phyloP scores from a whole-genome alignment of 192 early-diverging fungal genomes.

The Coemansia sp. region DNA sequence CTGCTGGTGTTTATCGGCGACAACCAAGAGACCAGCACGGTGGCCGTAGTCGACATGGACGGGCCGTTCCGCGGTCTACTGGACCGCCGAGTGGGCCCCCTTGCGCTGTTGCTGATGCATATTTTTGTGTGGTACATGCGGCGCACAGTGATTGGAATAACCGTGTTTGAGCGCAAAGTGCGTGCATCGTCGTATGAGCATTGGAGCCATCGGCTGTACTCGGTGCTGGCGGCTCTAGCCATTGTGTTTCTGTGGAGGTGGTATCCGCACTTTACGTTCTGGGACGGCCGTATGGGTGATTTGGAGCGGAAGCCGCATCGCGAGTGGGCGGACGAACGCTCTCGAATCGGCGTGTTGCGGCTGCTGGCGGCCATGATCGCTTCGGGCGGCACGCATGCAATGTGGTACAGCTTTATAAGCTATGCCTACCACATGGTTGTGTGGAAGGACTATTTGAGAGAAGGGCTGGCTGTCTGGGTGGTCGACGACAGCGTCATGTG shows the following conservation, averaged over 20 bases:
- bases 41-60: conserved; percentile 3
- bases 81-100: conserved; percentile 33
- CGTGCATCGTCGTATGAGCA: conserved; percentile 25
- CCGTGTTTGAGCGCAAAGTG: conserved; percentile 48
- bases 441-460: conserved; percentile 51
- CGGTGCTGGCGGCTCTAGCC: conserved; percentile 29
- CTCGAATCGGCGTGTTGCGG: conserved; percentile 14
- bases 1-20: conserved; percentile 42
- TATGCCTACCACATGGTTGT: conserved; percentile 54
- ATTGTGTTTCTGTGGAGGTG: conserved; percentile 40
- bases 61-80: conserved; percentile 23
- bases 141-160: conserved; percentile 46
- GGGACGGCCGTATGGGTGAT: conserved; percentile 13
- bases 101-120: conserved; percentile 39
- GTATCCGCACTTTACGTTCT: conserved; percentile 37
- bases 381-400: conserved; percentile 41
- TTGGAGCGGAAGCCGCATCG: conserved; percentile 6
- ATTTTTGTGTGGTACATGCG: conserved; percentile 52
- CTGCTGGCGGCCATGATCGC: conserved; percentile 31
- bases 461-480: conserved; percentile 52
- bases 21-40: conserved; percentile 8
- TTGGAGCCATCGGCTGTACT: conserved; percentile 50
- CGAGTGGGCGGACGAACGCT: conserved; percentile 28
- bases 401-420: conserved; percentile 59
- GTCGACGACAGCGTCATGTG: conserved; percentile 39